phyloP scores from a whole-genome alignment of 805 yeast species.

The Candida dajiaensis region DNA sequence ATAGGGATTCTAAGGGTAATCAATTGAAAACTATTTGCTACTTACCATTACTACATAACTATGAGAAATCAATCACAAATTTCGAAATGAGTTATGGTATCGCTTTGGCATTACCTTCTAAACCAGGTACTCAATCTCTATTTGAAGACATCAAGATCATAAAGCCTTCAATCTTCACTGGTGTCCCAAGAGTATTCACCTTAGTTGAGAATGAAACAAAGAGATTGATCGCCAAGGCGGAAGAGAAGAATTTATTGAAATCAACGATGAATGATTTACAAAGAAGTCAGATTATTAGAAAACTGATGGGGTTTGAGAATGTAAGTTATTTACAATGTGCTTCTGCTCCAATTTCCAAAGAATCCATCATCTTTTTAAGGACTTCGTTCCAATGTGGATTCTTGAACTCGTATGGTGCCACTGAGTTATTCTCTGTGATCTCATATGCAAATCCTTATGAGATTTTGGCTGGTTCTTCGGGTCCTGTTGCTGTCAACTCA shows the following conservation, averaged over 20 bases:
- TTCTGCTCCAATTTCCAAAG: slow-evolving; percentile 56
- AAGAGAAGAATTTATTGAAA: background rate
- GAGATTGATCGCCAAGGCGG: slow-evolving; percentile 22
- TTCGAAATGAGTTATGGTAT: slow-evolving; percentile 36
- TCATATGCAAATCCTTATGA: slow-evolving; percentile 33
- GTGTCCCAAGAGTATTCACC: slow-evolving; percentile 53
- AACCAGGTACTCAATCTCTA: slow-evolving; percentile 32
- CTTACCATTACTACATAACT: slow-evolving; percentile 55
- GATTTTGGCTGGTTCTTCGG: slow-evolving; percentile 39
- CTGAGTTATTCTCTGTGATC: slow-evolving; percentile 51
- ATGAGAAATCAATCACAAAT: slow-evolving; percentile 41
- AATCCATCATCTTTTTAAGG: slow-evolving; percentile 47
- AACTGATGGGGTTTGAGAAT: slow-evolving; percentile 34
- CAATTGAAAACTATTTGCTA: slow-evolving; percentile 29
- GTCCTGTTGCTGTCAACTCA: slow-evolving; percentile 39
- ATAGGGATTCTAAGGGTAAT: slow-evolving; percentile 12
- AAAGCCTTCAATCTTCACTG: slow-evolving; percentile 40
- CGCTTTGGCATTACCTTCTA: slow-evolving; percentile 42
- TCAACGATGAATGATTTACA: background rate
- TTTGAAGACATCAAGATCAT: slow-evolving; percentile 45
- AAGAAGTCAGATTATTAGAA: slow-evolving; percentile 18
- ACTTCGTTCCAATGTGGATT: slow-evolving; percentile 40
- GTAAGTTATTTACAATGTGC: slow-evolving; percentile 34
- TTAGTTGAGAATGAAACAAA: slow-evolving; percentile 34
- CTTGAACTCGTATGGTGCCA: slow-evolving; percentile 56